Base-by-base conservation (phyloP, 257 asterid species). In the Mitragyna speciosa region DNA sequence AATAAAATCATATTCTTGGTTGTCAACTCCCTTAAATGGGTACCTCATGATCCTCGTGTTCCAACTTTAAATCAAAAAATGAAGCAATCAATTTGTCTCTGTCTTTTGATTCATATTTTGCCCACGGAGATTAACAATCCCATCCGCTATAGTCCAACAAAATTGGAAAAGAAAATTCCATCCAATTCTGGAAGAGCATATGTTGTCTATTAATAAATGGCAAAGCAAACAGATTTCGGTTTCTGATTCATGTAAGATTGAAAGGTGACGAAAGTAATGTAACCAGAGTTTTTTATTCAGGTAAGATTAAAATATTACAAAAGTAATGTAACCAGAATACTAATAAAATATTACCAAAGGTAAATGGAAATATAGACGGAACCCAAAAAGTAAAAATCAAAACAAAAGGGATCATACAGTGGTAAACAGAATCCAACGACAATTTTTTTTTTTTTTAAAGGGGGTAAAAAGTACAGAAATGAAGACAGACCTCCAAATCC, bases 401-500 rank as follows among this genome's bases (percentile, higher is more conserved):
- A 39, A 31, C 36, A 41, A 24, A 39, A 24, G 30, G 47, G 20
- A n/a, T 12, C 30, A 30, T 15, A 14, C 10, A 28, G 49, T 47
- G 15, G 45, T 12, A 61, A 75, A 22, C 54, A 41, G 56, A 24
- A 56, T 54, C 41, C 70, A 31, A 33, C n/a, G 7, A 61, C 71
- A 56, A 48, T 56, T 41, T 28, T 43, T 70, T 17, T 52, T 30
- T 31, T n/a, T n/a, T n/a, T n/a, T n/a, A n/a, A n/a, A n/a, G n/a
- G 16, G 52, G 73, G 72, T 3, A 33, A 12, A 67, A 24, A 52
- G 48, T 43, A 54, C 45, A 72, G 16, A 59, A 72, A 20, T 36
- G 59, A 72, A 75, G 28, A 87, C 89, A 82, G 48, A 96, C 98
- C 99, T 96, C 99, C 99, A 96, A 72, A 96, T 79, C 45, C 92